Base-by-base conservation (phyloP, 495 filamentous ascomycete species). In the Elasticomyces elasticus region DNA sequence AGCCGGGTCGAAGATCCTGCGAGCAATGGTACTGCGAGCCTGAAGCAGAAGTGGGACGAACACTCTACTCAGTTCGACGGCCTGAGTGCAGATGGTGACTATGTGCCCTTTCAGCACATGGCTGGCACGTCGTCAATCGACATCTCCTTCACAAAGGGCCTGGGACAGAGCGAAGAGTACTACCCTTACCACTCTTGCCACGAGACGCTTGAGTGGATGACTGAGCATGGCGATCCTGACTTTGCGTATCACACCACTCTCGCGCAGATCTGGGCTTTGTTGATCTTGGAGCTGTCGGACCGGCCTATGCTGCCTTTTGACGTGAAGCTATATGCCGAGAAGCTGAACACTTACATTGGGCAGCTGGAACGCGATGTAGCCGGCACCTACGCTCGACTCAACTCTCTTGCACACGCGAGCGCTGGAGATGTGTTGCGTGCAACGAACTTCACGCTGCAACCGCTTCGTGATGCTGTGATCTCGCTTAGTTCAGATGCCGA, bases 41-140 rank as follows among this genome's bases (percentile, higher is more conserved):
- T 97, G 2, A 80, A 80, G 47, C 71, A 82, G 9, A 70, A 87
- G 6, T 98, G 91, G 90, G 77, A 87, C 27, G 68, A 77, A n/a
- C 74, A 76, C 12, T 71, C 77, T 9, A 74, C 69, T 24, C 72
- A 77, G 23, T 54, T 85, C 6, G 79, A 80, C 5, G 80, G 80
- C 0, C 73, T 95, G 1, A 88, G 87, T 44, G 80, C 81, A 11
- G 86, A 81, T n/a, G 86, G 87, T 62, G 92, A 96, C 65, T 92
- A 87, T 62, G 84, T 91, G 26, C 80, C 90, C 30, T 98, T 95
- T 68, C 91, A 95, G 66, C 81, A 91, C 60, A 85, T 96, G 23
- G 90, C 87, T n/a, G 92, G 92, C 38, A 87, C 83, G 4, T 89
- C 87, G 5, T 90, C 86, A 17, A 74, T 97, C 49, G 92, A 97